A percentile compares a stretch with the other conserved stretches of the same genome.
Evolutionary conservation across 2,329 filamentous ascomycete genomes (phyloP).

Genomic region (Cladophialophora carrionii): DNA sequence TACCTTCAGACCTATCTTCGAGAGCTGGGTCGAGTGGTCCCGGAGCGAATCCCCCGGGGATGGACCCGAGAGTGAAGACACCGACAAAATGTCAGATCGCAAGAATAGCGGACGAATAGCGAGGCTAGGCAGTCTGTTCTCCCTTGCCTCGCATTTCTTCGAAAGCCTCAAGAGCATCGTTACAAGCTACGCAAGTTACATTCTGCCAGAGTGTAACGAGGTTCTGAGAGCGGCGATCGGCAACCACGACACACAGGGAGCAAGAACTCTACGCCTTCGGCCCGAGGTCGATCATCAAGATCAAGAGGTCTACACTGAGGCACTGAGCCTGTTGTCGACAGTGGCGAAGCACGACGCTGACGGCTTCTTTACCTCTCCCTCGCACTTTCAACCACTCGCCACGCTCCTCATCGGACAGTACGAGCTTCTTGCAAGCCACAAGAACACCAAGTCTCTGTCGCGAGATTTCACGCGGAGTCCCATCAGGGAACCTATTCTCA

Average conservation of each 20-base stretch:
- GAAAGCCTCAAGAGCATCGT: constrained; percentile 69
- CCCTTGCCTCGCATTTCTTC: constrained; percentile 33
- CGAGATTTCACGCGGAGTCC: background rate
- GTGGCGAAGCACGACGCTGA: constrained; percentile 36
- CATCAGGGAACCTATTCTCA: constrained; percentile 41
- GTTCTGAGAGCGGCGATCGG: constrained; percentile 53
- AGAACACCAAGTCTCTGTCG: constrained; percentile 39
- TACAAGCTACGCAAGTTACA: constrained; percentile 84
- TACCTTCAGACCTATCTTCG: constrained; percentile 88
- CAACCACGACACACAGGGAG: background rate
- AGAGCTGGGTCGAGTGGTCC: constrained; percentile 81
- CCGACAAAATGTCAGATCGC: background rate
- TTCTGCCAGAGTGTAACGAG: constrained; percentile 73
- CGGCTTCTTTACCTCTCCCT: constrained; percentile 58
- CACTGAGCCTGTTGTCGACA: constrained; percentile 18
- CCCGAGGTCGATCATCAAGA: constrained; percentile 42
- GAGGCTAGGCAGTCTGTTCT: constrained; percentile 61
- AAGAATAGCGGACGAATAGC: constrained; percentile 56
- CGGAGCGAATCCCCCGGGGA: constrained; percentile 43
- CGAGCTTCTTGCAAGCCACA: constrained; percentile 42
- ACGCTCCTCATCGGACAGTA: constrained; percentile 72
- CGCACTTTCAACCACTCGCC: constrained; percentile 77
- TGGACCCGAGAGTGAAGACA: constrained; percentile 13
- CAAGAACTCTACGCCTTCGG: background rate
- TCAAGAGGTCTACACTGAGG: constrained; percentile 33